Evolutionary conservation across 2,329 filamentous ascomycete species (phyloP), one percentile per base, ranked within the genome.

Genomic region (Aspergillus terreus): DNA sequence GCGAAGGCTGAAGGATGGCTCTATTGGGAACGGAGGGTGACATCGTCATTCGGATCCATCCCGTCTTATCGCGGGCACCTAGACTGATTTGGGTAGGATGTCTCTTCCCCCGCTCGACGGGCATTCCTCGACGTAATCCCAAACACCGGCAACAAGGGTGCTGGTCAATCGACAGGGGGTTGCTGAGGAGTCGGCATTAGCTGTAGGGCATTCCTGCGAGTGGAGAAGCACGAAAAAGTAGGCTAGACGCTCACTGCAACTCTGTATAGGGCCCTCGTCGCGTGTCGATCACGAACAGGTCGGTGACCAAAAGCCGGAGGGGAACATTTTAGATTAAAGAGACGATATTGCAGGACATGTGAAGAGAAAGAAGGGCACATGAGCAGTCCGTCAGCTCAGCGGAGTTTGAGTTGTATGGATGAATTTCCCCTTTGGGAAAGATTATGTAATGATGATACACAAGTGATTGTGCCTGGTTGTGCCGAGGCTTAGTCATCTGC

Each of bases 21-120:
- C n/a, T 9, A 38, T 47, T 46, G 33, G 46, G 15, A 27, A 14
- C 12, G 21, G 38, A 54, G 32, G 52, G 52, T 54, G 45, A 48
- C 52, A 51, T 54, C 40, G 49, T 42, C 32, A 32, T 21, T 45
- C 47, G 21, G 44, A 19, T 46, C 17, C 23, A 15, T 19, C 23
- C 38, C 38, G 36, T 49, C 46, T 43, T 43, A 41, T 35, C 46
- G 25, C n/a, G 10, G 47, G 23, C 30, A 10, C 27, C 21, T 36
- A 43, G 46, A 25, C 46, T 49, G 15, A 23, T 42, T 49, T 25
- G 40, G 47, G 47, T 17, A 21, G 15, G 11, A 9, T 14, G 9
- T 49, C 42, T n/a, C 14, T 30, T 49, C 30, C 33, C 36, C 27
- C 46, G 45, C 47, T 48, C 10, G 14, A n/a, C 35, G 35, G 35